Conservation (phyloP, 495 filamentous ascomycete species). For the Tricharina praecox region DNA sequence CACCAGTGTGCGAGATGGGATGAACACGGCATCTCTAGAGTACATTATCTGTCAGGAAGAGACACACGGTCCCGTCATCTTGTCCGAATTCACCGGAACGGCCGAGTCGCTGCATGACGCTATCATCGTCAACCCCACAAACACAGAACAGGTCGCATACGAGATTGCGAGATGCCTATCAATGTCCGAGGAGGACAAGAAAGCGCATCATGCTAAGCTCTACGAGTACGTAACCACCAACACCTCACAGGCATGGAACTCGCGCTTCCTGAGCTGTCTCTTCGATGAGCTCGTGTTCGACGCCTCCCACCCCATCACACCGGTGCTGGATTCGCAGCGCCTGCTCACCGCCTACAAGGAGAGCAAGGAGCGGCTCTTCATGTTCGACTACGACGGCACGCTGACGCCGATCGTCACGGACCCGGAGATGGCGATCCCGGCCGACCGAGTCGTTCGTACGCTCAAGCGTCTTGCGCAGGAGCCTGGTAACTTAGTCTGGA, state of each 20-base stretch:
- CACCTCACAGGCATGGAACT: constrained; percentile 70
- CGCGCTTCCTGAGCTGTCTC: constrained; percentile 54
- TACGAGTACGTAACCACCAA: constrained; percentile 68
- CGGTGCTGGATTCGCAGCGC: constrained; percentile 54
- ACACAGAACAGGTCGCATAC: constrained; percentile 59
- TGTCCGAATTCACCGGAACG: constrained; percentile 91
- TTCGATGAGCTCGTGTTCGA: constrained; percentile 61
- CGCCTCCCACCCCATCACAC: constrained; percentile 58
- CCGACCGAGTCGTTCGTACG: constrained; percentile 59
- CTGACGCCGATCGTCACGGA: constrained; percentile 91
- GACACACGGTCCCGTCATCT: constrained; percentile 65
- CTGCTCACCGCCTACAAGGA: constrained; percentile 54
- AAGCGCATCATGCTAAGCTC: constrained; percentile 42
- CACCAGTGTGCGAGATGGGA: constrained; percentile 81
- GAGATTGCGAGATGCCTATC: constrained; percentile 62
- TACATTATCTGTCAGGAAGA: constrained; percentile 83
- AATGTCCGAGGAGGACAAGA: constrained; percentile 48
- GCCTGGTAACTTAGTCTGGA: constrained; percentile 79
- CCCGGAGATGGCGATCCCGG: constrained; percentile 70
- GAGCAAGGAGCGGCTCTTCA: constrained; percentile 61
- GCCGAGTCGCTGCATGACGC: constrained; percentile 69
- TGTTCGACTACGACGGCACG: constrained; percentile 98
- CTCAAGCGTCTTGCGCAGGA: constrained; percentile 65
- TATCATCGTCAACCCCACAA: constrained; percentile 91
- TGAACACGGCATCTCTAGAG: constrained; percentile 91